Evolutionary conservation across 495 filamentous ascomycete species (phyloP), one percentile per base, ranked within the genome.

Genomic region (Cercophora sp.): DNA sequence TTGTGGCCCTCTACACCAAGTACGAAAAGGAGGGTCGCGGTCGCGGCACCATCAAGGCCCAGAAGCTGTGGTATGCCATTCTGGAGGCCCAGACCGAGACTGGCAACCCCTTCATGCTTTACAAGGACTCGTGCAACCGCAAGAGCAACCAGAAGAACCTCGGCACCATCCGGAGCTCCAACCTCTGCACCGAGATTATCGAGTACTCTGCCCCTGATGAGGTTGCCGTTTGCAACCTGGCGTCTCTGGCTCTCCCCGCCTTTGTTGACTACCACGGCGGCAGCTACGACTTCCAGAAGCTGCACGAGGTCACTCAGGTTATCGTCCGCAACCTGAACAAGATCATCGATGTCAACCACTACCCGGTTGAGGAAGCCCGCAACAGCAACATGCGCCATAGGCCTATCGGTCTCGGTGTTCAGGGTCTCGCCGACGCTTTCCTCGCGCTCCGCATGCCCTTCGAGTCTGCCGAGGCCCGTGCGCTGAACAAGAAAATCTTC

Each of bases 61-160:
- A 98, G 78, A 96, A 97, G 79, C 87, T 98, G 42, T 98, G 93
- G 93, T 96, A 96, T 68, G 87, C 90, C 48, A 96, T 98, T 55
- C 81, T 98, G 34, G 93, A 98, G 71, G 86, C 94, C 51, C 93
- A 98, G 76, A 96, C 91, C 25, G 93, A 98, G 82, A 98, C 93
- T 34, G 93, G 93, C 52, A 96, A 95, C 73, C 93, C 93, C 39
- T 98, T 94, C 78, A 97, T 98, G 88, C 84, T 96, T 49, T 98
- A 98, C 85, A 98, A 98, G 78, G 93, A 98, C 71, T 82, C 86
- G 58, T 92, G 88, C 80, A 98, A 98, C 79, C 82, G 83, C 61
- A 98, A 98, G 84, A 96, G 91, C 79, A 98, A 98, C 82, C 93
- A 98, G 73, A 96, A 97, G 85, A 98, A 98, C 67, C 80, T 98